A percentile compares a stretch with the other conserved stretches of the same genome.
Evolutionary conservation across 441 rosid genomes (phyloP).

Genomic region (Mallotus repandus): DNA sequence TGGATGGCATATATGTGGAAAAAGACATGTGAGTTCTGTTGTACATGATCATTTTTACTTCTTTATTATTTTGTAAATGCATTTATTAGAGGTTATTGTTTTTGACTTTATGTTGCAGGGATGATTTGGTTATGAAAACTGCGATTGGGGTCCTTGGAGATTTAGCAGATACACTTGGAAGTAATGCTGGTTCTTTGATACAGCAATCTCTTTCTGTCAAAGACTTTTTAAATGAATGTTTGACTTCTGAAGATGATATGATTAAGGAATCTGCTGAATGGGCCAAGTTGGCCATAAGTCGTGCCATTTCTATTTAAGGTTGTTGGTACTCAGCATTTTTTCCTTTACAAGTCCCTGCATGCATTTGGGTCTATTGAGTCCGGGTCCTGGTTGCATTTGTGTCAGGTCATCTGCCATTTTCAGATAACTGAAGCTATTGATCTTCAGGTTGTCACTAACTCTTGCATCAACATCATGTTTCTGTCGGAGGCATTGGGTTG

Average conservation of each 20-base stretch:
- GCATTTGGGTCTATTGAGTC: conserved; percentile 56
- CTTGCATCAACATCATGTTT: conserved; percentile 43
- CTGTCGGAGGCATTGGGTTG: conserved; percentile 22
- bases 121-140: conserved; percentile 55
- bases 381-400: conserved; percentile 43
- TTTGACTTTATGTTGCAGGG: conserved; percentile 36
- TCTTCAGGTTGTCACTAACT: conserved; percentile 39
- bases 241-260: conserved; percentile 56
- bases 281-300: conserved; percentile 57
- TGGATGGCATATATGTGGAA: conserved; percentile 55
- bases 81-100: background rate
- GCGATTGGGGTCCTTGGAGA: conserved; percentile 67
- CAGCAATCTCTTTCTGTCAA: conserved; percentile 53
- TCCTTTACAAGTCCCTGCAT: conserved; percentile 42
- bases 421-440: conserved; percentile 31
- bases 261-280: conserved; percentile 81
- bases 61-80: background rate
- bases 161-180: conserved; percentile 58
- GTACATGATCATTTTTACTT: background rate
- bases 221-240: conserved; percentile 53
- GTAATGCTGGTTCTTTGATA: conserved; percentile 53
- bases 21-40: conserved; percentile 54
- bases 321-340: conserved; percentile 23
- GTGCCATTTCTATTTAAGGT: conserved; percentile 55
- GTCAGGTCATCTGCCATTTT: conserved; percentile 45